A percentile compares a stretch with the other conserved stretches of the same genome.
phyloP scores from a whole-genome alignment of 306 rosid species.

The Casuarina cunninghamiana region DNA sequence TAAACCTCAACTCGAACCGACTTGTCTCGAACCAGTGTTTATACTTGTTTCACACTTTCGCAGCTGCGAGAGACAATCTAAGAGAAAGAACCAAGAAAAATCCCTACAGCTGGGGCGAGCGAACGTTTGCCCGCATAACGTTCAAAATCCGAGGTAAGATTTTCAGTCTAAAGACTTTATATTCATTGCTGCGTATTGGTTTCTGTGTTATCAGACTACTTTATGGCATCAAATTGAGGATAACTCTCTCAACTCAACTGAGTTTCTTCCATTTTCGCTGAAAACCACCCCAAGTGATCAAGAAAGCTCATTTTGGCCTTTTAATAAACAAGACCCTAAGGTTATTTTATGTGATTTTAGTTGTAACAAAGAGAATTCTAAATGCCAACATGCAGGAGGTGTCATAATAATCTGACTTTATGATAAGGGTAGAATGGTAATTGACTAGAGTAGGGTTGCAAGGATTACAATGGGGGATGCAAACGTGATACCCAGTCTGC shows the following conservation, averaged over 20 bases:
- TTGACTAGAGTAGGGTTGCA: no score
- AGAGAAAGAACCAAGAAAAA: background rate
- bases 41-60: no score
- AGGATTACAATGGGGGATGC: no score
- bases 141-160: background rate
- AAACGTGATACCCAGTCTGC: no score
- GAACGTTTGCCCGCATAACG: background rate
- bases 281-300: background rate
- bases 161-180: background rate
- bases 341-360: background rate
- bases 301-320: background rate
- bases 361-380: background rate
- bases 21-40: no score
- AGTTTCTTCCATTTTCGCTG: background rate
- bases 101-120: background rate
- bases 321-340: background rate
- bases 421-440: no score
- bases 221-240: background rate
- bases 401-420: no score
- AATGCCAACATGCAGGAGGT: background rate
- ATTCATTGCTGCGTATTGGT: background rate
- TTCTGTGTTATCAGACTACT: background rate
- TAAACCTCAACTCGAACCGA: no score
- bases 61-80: background rate
- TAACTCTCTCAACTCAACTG: background rate